A percentile compares a stretch with the other conserved stretches of the same genome.
Evolutionary conservation across 345 rosid genomes (phyloP).

Genomic region (Ceriops zippeliana): DNA sequence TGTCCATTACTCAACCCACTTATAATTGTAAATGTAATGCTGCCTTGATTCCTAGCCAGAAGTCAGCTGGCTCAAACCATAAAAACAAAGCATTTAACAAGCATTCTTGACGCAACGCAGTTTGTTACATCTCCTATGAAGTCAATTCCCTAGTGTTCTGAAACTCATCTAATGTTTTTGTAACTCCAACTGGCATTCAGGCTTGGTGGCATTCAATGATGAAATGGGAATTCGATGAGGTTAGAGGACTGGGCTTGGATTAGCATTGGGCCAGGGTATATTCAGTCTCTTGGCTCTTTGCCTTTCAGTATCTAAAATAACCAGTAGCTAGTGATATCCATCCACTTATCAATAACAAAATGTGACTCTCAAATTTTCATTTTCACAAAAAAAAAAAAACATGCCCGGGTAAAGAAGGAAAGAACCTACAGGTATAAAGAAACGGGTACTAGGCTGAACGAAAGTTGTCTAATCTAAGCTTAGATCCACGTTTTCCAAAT

Average conservation of each 20-base stretch:
- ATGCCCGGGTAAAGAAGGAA: neutral
- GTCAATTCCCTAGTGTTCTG: neutral
- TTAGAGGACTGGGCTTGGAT: neutral
- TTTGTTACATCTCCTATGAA: neutral
- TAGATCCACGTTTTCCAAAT: slow-evolving; percentile 18
- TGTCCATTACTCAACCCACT: neutral
- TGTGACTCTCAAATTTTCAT: no score
- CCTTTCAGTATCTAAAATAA: no score
- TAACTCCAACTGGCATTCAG: neutral
- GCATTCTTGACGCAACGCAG: neutral
- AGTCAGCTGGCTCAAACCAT: neutral
- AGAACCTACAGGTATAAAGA: neutral
- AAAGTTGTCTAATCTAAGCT: slow-evolving; percentile 6
- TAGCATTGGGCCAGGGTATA: neutral
- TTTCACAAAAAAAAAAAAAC: no score
- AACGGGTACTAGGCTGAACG: neutral
- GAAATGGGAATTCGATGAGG: neutral
- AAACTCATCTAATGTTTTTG: neutral
- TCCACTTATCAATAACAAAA: neutral
- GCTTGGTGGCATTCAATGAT: neutral
- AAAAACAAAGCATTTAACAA: neutral
- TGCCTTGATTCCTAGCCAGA: neutral
- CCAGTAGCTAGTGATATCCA: neutral
- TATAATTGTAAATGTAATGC: neutral
- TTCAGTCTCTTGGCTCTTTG: neutral